A percentile compares a stretch with the other conserved stretches of the same genome.
phyloP scores from a whole-genome alignment of 192 early-diverging fungal species.

The Backusella psychrophila region DNA sequence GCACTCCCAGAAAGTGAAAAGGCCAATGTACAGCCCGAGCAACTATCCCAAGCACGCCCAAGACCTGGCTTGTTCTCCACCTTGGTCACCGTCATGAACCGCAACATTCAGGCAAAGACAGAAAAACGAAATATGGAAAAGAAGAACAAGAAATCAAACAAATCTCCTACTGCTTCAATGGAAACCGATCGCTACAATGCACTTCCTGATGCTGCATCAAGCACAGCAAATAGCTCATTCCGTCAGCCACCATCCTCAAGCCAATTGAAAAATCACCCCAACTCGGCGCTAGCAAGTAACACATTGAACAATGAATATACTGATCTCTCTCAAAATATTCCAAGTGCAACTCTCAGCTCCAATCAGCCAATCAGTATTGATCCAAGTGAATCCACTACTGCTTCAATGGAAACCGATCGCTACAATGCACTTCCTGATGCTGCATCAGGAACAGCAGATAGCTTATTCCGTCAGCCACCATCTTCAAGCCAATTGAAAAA shows the following conservation, averaged over 20 bases:
- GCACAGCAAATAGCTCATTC: not conserved
- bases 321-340: not conserved
- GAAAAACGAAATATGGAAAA: not conserved
- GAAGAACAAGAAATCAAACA: not conserved
- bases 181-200: not conserved
- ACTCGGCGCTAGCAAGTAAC: not conserved
- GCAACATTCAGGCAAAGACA: not conserved
- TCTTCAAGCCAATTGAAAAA: not conserved
- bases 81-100: constrained; percentile 6
- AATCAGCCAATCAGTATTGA: not conserved
- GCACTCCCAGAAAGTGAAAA: not conserved
- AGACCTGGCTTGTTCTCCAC: constrained; percentile 18
- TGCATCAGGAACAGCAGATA: not conserved
- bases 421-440: not conserved
- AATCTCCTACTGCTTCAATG: not conserved
- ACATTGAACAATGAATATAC: not conserved
- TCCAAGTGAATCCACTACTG: not conserved
- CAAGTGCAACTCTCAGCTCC: not conserved
- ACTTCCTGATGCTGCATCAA: not conserved
- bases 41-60: not conserved
- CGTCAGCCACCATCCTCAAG: not conserved
- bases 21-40: not conserved
- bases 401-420: not conserved
- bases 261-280: not conserved
- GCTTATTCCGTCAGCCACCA: not conserved